Conservation (phyloP, 352 stramenopile species). For the Phytophthora ramorum region DNA sequence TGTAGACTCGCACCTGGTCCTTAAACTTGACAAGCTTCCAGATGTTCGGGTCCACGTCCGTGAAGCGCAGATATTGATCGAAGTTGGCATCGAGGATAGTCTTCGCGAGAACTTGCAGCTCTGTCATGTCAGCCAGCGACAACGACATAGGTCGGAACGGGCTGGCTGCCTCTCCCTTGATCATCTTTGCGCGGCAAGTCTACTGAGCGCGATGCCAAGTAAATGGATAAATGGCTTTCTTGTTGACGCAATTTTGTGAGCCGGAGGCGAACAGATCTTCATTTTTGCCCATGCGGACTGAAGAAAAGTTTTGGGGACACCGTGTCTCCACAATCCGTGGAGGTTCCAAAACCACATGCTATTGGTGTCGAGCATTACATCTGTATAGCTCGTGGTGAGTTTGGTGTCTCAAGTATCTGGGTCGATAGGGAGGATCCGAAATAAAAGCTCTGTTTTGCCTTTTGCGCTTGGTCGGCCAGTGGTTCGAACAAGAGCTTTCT, state of each 20-base stretch:
- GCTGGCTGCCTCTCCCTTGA: not conserved
- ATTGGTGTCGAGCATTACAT: constrained; percentile 1
- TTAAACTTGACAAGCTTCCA: constrained; percentile 38
- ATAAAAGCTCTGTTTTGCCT: not conserved
- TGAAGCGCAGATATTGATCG: constrained; percentile 39
- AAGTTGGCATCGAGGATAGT: constrained; percentile 38
- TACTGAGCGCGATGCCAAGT: not conserved
- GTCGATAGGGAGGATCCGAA: constrained; percentile 11
- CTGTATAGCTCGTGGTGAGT: not conserved
- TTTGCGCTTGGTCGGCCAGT: too few relatives aligned
- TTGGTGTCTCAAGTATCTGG: not conserved
- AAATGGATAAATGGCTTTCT: constrained; percentile 18
- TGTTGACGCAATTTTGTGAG: not conserved
- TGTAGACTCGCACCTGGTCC: constrained; percentile 28
- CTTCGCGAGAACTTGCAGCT: constrained; percentile 36
- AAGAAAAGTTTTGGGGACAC: constrained; percentile 9
- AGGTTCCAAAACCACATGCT: constrained; percentile 2
- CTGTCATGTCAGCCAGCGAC: constrained; percentile 12
- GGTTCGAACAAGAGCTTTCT: too few relatives aligned
- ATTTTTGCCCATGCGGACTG: constrained; percentile 28
- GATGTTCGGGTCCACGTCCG: constrained; percentile 5
- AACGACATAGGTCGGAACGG: constrained; percentile 43
- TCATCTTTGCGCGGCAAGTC: not conserved
- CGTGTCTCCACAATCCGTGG: not conserved
- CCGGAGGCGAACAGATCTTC: constrained; percentile 9